Base-by-base conservation (phyloP, 768 basidiomycete genomes). In the Kwoniella bestiolae region DNA sequence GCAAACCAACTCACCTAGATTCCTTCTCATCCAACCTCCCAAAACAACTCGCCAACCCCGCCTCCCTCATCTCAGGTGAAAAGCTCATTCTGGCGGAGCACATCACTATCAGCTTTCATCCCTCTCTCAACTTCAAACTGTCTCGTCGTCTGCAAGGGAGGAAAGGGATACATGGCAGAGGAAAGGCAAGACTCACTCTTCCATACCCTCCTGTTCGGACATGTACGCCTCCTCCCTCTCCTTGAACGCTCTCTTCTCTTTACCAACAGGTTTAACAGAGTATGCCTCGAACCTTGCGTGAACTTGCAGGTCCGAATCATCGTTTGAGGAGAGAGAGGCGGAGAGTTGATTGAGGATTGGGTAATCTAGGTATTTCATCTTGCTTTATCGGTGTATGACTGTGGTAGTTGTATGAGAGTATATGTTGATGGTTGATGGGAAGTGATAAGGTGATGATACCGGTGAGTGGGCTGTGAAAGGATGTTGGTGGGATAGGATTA, bases 231-330 rank as follows among this genome's bases (percentile, higher is more conserved):
- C 86, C 80, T 98, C 94, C 83, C 98, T 89, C 9, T 88, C 85
- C 78, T 91, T 92, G 86, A 93, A 93, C 81, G 97, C 89, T 80
- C 90, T 91, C 87, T 94, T 92, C 86, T 99, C 96, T 76, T 91
- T 90, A 73, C 92, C 91, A 82, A 96, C 90, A 82, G 94, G 90
- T 86, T 99, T 99, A 86, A 92, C 94, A 77, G 90, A 91, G 85
- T 97, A 99, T 0, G 92, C 94, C 82, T 97, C 95, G 81, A 98
- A 89, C 70, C 93, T 87, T 49, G 92, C 92, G 82, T 92, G 89
- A 6, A 95, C 92, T 4, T 88, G 86, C 81, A 91, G 92, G 81
- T 82, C 81, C 9, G 74, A 67, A 3, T 73, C 68, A 2, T 67
- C 63, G 46, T 94, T 91, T 52, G 90, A 87, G 11, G 92, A 91